Evolutionary conservation across 177 flowering plant genomes (phyloP), one percentile per base, ranked within the genome.

Genomic region (Vitis hybrid): DNA sequence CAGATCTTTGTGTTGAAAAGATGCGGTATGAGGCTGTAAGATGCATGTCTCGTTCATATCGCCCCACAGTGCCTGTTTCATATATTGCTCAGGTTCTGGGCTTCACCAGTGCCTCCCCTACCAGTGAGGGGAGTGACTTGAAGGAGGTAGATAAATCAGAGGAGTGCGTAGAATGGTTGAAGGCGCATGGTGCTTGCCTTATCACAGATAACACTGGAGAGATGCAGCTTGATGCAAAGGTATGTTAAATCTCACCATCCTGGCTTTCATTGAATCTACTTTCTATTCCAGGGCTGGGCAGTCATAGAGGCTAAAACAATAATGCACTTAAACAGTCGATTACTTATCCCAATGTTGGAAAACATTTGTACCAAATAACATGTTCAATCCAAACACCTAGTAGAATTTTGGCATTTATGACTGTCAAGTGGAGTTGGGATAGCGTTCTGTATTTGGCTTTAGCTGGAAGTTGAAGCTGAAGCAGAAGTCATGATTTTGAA

Each of bases 81-180:
- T 90, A 89, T 70, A 74, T 93, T 62, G 85, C 93, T 51, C 89
- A 87, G 75, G 88, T 86, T 75, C 75, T 95, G 75, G 94, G 99
- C 57, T 95, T 95, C 71, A 55, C 78, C 2, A 80, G 75, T 74
- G 69, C 40, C 56, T 58, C 35, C 13, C 59, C 84, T 65, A 13
- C 75, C 46, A 65, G 52, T 49, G 89, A 87, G 74, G 85, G 64
- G 66, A 70, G 64, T 52, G 81, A 84, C 15, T 85, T 75, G 71
- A 82, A 81, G 69, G 92, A 88, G 18, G 14, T 71, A 1, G 91
- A 83, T 73, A 89, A 87, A 54, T 65, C 90, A 66, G 97, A 86
- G 60, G 99, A 93, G 59, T 95, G 99, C 64, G 79, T 85, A 66
- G 97, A 93, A 72, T 93, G 99, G 99, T 80, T 93, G 71, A 88